These are phyloP conservation scores for Septoria petroselini DNA, from an alignment of 2,329 filamentous ascomycete species.

Conservation along the genomic window DNA sequence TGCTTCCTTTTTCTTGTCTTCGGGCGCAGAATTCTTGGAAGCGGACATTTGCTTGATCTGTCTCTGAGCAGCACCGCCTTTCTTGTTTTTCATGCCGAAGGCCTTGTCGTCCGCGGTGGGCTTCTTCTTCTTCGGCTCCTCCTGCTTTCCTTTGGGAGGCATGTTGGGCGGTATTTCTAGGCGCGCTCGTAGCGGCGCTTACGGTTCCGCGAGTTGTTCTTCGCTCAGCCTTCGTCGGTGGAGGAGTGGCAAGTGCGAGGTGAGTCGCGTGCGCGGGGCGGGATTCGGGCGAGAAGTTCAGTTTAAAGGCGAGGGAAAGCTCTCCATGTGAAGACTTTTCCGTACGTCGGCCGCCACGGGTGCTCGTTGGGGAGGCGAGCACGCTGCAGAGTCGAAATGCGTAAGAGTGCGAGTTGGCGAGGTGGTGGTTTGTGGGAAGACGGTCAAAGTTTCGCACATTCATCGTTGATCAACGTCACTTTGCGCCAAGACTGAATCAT, in stretches of 20 bases:
- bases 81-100: conserved; percentile 99
- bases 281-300: conserved; percentile 22
- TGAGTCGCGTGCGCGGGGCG: conserved; percentile 7
- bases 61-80: conserved; percentile 84
- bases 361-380: conserved; percentile 13
- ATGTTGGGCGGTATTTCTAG: conserved; percentile 51
- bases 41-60: conserved; percentile 80
- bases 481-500: conserved; percentile 12
- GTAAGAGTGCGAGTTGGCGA: not conserved
- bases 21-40: conserved; percentile 70
- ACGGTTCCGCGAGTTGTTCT: conserved; percentile 6
- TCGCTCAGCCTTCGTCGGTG: conserved; percentile 18
- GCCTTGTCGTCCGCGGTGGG: conserved; percentile 80
- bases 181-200: conserved; percentile 4
- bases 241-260: conserved; percentile 3
- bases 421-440: not conserved
- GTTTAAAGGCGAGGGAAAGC: conserved; percentile 36
- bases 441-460: conserved; percentile 8
- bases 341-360: conserved; percentile 18
- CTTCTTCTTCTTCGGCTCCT: conserved; percentile 55
- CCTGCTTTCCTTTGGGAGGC: conserved; percentile 63
- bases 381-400: not conserved
- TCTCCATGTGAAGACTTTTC: conserved; percentile 33
- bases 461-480: conserved; percentile 9
- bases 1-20: conserved; percentile 76